Base-by-base conservation (phyloP, 129 eudicot genomes). In the Tanacetum coccineum region DNA sequence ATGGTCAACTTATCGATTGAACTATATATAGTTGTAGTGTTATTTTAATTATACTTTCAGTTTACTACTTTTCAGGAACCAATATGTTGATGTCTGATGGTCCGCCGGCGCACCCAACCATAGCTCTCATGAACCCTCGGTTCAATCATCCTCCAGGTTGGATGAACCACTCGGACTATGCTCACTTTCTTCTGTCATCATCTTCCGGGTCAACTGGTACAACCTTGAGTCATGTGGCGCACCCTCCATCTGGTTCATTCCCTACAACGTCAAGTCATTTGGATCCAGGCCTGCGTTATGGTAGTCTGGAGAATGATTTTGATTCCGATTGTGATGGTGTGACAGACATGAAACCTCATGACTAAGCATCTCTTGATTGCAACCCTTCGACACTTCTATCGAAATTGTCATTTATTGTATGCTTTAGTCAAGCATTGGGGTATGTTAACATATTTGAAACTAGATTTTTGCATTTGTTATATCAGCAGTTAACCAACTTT, bases 121-220 rank as follows among this genome's bases (percentile, higher is more conserved):
- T n/a, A n/a, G n/a, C n/a, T n/a, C n/a, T n/a, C n/a, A n/a, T n/a
- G n/a, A n/a, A n/a, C n/a, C n/a, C n/a, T n/a, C n/a, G n/a, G n/a
- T n/a, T n/a, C n/a, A n/a, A n/a, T n/a, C n/a, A n/a, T n/a, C n/a
- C n/a, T n/a, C n/a, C n/a, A n/a, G n/a, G n/a, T n/a, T n/a, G n/a
- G n/a, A n/a, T n/a, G n/a, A n/a, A n/a, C n/a, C n/a, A n/a, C n/a
- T n/a, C n/a, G 52, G 66, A 61, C 72, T 62, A 63, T 72, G 81
- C 84, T 80, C 78, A 66, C 84, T 80, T 81, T 80, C 84, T 80
- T 80, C 81, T 71, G 81, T 80, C 84, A 71, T 71, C 75, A 25
- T 10, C 49, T 6, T n/a, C 76, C 3, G 77, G 62, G 45, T 45
- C 78, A 19, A 50, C 77, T 67, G 13, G 21, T 71, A n/a, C 71